Percentiles rank a stretch among this genome's conserved stretches.
These are phyloP conservation scores for Endoconidiophora laricicola DNA, from an alignment of 2,329 filamentous ascomycete species.

Conservation along the genomic window DNA sequence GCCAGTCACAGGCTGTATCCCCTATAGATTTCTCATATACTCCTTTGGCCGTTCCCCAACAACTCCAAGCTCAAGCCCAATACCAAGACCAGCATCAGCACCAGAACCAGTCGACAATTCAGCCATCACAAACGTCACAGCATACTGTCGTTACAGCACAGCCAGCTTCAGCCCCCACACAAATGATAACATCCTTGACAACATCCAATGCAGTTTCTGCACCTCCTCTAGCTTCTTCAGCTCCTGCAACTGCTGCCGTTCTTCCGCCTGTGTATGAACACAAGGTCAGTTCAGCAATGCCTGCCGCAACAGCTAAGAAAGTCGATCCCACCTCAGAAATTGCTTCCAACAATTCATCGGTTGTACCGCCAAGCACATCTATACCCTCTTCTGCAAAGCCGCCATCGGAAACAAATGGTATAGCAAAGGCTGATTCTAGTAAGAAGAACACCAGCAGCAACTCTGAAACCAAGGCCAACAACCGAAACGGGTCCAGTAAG, in stretches of 20 bases:
- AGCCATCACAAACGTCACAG: conserved; percentile 2
- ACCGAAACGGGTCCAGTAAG: conserved; percentile 1
- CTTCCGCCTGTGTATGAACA: conserved; percentile 10
- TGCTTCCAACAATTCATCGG: too few species aligned
- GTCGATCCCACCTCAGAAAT: not conserved
- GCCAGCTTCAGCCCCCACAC: not conserved
- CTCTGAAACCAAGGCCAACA: conserved; percentile 2
- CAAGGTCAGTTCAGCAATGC: conserved; percentile 1
- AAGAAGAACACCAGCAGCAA: not conserved
- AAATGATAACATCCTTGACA: not conserved
- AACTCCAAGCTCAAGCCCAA: not conserved
- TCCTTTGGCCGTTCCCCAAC: not conserved
- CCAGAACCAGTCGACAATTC: not conserved
- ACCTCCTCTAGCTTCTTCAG: not conserved
- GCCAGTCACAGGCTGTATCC: too few species aligned
- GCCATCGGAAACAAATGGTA: not conserved
- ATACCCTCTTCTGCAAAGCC: not conserved
- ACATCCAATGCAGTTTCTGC: not conserved
- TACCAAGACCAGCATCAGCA: not conserved
- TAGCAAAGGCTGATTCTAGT: not conserved
- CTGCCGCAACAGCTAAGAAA: not conserved
- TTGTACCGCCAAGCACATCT: not conserved
- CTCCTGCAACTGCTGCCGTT: not conserved
- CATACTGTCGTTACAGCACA: not conserved
- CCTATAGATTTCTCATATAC: not conserved